Percentiles rank a stretch among this genome's conserved stretches.
Conservation (phyloP, 2,329 filamentous ascomycete species). For the Eutypa lata region DNA sequence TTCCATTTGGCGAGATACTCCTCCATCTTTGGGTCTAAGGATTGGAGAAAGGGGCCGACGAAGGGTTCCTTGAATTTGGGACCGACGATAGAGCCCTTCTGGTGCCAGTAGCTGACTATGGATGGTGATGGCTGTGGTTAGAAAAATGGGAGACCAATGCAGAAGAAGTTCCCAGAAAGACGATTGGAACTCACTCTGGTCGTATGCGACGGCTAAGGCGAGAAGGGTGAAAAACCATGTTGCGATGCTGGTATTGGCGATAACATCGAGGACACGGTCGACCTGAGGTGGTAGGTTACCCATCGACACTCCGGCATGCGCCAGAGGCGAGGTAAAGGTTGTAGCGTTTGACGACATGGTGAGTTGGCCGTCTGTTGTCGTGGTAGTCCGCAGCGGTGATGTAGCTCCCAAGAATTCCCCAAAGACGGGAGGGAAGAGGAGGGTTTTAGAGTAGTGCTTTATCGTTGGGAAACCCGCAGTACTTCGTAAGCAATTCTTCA, state of each 20-base stretch:
- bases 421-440: neutral
- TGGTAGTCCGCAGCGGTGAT: neutral
- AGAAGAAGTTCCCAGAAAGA: slow-evolving; percentile 5
- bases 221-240: slow-evolving; percentile 69
- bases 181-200: slow-evolving; percentile 68
- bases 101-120: slow-evolving; percentile 69
- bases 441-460: neutral
- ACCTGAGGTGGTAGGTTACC: slow-evolving; percentile 53
- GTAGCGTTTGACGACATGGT: slow-evolving; percentile 60
- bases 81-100: slow-evolving; percentile 74
- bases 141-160: neutral
- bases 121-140: slow-evolving; percentile 11
- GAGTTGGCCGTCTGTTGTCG: slow-evolving; percentile 3
- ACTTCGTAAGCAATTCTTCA: too few relatives aligned
- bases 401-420: too few relatives aligned
- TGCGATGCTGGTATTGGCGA: slow-evolving; percentile 56
- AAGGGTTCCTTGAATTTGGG: slow-evolving; percentile 77
- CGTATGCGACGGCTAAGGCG: slow-evolving; percentile 72
- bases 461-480: neutral
- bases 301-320: slow-evolving; percentile 52
- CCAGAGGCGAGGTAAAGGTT: slow-evolving; percentile 64
- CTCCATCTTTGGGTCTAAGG: slow-evolving; percentile 85
- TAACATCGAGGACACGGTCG: slow-evolving; percentile 51
- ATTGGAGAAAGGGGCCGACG: slow-evolving; percentile 94
- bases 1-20: slow-evolving; percentile 91